Conservation (phyloP, 371 early-diverging fungal genomes). For the Nosema muscidifuracis region DNA sequence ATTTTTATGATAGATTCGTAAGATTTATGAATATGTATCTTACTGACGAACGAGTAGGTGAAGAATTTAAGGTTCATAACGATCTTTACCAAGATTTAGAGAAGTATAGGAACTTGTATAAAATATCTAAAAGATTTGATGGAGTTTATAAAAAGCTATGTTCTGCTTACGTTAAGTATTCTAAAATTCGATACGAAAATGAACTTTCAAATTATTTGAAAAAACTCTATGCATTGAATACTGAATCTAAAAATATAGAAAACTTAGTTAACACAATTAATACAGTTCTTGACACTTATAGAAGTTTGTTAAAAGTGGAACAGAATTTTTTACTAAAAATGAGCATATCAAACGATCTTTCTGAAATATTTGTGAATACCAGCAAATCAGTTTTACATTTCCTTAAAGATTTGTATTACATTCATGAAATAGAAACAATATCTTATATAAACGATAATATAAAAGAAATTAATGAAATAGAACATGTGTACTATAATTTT, state of each 20-base stretch:
- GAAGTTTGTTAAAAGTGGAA: conserved; percentile 37
- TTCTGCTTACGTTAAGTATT: conserved; percentile 22
- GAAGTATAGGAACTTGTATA: conserved; percentile 36
- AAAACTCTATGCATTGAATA: conserved; percentile 8
- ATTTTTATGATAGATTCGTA: conserved; percentile 49
- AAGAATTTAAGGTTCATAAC: conserved; percentile 45
- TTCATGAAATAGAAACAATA: conserved; percentile 19
- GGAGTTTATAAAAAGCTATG: conserved; percentile 32
- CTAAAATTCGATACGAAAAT: conserved; percentile 34
- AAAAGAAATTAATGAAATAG: conserved; percentile 25
- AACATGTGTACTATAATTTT: conserved; percentile 34
- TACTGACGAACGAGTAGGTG: conserved; percentile 4
- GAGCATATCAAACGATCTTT: conserved; percentile 3
- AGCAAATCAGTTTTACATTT: conserved; percentile 31
- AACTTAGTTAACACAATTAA: conserved; percentile 23
- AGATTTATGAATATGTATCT: conserved; percentile 28
- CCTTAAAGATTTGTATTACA: conserved; percentile 38
- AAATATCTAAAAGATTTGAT: conserved; percentile 15
- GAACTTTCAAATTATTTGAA: conserved; percentile 41
- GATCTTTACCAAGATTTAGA: conserved; percentile 36
- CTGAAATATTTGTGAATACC: conserved; percentile 29
- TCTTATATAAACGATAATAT: conserved; percentile 33
- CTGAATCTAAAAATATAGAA: not conserved
- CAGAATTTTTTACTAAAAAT: conserved; percentile 25
- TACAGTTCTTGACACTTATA: conserved; percentile 33